Conservation (phyloP, 225 moss, liverwort and hornwort species). For the Takakia lepidozioides region DNA sequence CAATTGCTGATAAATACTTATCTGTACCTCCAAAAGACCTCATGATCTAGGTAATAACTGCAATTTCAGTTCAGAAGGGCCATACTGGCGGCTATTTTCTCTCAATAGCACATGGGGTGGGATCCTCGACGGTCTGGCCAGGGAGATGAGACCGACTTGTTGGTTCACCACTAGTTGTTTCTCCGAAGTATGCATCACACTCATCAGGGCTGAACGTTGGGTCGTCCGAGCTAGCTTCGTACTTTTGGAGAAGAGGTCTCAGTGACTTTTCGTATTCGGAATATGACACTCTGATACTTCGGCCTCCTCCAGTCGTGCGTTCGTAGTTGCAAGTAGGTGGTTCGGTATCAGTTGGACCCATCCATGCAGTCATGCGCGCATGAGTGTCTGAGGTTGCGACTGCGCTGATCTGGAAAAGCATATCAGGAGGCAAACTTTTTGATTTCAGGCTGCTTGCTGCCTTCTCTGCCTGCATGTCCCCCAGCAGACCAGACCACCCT, state of each 20-base stretch:
- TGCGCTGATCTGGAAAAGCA: background rate
- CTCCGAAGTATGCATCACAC: conserved; percentile 21
- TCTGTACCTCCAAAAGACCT: too few species aligned
- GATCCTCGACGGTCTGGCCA: conserved; percentile 12
- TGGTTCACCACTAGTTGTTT: background rate
- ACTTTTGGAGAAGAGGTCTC: conserved; percentile 10
- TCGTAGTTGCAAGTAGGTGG: conserved; percentile 9
- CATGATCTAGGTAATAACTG: too few species aligned
- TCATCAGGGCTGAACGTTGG: conserved; percentile 7
- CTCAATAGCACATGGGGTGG: too few species aligned
- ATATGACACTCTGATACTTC: conserved; percentile 7
- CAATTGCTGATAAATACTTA: too few species aligned
- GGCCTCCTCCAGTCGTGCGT: background rate
- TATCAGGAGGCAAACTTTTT: background rate
- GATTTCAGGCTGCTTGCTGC: background rate
- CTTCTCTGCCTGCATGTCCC: too few species aligned
- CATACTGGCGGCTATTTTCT: too few species aligned
- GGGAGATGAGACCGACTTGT: conserved; percentile 8
- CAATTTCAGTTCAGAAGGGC: too few species aligned
- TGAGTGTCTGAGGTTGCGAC: conserved; percentile 11
- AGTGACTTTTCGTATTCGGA: conserved; percentile 13
- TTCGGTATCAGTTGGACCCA: conserved; percentile 6
- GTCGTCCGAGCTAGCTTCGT: background rate
- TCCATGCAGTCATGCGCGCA: conserved; percentile 16
- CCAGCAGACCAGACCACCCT: too few species aligned